These are phyloP conservation scores for Globisporangium apiculatum DNA, from an alignment of 352 stramenopile genomes.

Conservation along the genomic window DNA sequence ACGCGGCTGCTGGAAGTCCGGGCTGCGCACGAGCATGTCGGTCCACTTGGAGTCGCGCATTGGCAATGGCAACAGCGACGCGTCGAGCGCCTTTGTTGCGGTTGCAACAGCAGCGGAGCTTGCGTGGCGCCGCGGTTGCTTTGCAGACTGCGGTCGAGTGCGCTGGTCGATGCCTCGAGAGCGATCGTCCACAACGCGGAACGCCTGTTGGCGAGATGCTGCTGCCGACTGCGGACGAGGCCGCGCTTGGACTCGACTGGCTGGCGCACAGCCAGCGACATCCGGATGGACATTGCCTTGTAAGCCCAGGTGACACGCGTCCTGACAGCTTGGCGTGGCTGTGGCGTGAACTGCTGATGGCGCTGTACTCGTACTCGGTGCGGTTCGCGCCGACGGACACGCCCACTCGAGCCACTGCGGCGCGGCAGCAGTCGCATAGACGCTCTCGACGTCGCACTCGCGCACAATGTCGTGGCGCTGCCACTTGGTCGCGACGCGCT, in stretches of 20 bases:
- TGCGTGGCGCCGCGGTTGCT: neutral
- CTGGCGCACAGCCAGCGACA: too few relatives aligned
- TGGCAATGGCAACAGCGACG: constrained; percentile 1
- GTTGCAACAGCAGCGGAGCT: neutral
- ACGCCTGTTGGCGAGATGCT: neutral
- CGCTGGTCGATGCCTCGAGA: neutral
- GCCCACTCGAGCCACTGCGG: constrained; percentile 7
- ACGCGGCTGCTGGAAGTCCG: constrained; percentile 27
- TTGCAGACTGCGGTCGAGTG: constrained; percentile 13
- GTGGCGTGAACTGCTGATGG: neutral
- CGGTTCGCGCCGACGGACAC: neutral
- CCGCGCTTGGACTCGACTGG: constrained; percentile 1
- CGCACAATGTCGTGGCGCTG: constrained; percentile 11
- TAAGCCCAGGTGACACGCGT: neutral
- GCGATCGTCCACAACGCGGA: neutral
- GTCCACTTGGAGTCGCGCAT: constrained; percentile 30
- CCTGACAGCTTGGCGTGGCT: too few relatives aligned
- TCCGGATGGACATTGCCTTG: constrained; percentile 7
- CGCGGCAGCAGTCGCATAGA: constrained; percentile 11
- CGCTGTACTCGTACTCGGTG: constrained; percentile 3
- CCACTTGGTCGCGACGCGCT: constrained; percentile 18
- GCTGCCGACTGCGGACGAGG: constrained; percentile 29
- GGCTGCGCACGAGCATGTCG: constrained; percentile 30
- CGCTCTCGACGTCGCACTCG: constrained; percentile 9
- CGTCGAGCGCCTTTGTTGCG: neutral